Conservation (phyloP, 2,329 filamentous ascomycete species). For the Chaetomiaceae sp. region DNA sequence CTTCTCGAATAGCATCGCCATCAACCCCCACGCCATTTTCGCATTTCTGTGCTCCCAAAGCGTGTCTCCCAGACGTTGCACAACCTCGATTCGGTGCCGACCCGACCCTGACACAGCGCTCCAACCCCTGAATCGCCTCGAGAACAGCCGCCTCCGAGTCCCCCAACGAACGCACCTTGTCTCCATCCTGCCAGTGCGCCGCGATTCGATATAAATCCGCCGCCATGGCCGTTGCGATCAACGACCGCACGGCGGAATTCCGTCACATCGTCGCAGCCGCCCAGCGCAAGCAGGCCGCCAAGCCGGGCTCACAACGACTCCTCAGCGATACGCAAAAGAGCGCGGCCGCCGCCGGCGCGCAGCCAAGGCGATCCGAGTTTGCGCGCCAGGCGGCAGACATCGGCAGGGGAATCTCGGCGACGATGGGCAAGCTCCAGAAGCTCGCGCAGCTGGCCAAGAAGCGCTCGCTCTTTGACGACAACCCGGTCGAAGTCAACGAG, state of each 20-base stretch:
- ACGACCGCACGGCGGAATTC: conserved; percentile 96
- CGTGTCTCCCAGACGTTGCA: not conserved
- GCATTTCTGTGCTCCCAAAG: not conserved
- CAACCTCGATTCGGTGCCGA: not conserved
- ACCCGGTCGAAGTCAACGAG: conserved; percentile 93
- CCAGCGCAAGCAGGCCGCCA: conserved; percentile 73
- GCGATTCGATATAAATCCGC: not conserved
- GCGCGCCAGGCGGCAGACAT: conserved; percentile 88
- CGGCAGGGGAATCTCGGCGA: conserved; percentile 82
- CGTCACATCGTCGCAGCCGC: conserved; percentile 82
- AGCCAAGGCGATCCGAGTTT: conserved; percentile 77
- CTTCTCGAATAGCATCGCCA: conserved; percentile 2
- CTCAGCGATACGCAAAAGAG: conserved; percentile 70
- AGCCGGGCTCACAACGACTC: conserved; percentile 74
- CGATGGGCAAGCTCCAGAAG: conserved; percentile 93
- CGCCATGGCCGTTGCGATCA: conserved; percentile 71
- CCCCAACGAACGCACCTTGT: not conserved
- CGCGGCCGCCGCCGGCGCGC: conserved; percentile 50
- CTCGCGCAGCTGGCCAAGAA: conserved; percentile 92
- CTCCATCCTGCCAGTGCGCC: not conserved
- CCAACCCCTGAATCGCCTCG: conserved; percentile 3
- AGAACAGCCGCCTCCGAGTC: not conserved
- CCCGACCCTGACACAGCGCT: not conserved
- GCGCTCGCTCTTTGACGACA: conserved; percentile 95
- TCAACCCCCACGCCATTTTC: not conserved